Evolutionary conservation across 192 early-diverging fungal genomes (phyloP).

Genomic region (Backusella liffmaniae): DNA sequence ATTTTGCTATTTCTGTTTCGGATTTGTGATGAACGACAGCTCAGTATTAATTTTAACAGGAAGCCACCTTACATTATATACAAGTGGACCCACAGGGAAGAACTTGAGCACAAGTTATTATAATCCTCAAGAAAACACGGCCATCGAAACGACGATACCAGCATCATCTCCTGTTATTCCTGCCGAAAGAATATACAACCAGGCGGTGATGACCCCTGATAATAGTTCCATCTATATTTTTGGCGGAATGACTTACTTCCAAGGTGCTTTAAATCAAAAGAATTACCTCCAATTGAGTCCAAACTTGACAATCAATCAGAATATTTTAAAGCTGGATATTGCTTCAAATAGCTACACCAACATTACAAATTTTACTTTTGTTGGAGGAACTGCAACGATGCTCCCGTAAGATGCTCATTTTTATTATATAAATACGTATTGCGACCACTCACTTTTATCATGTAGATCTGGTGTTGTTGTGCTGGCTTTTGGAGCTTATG

Average conservation of each 20-base stretch:
- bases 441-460: not conserved
- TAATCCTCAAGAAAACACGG: not conserved
- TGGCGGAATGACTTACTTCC: not conserved
- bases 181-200: not conserved
- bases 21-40: not conserved
- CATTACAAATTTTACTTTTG: slow-evolving; percentile 1
- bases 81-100: not conserved
- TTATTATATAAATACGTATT: not conserved
- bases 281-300: not conserved
- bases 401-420: not conserved
- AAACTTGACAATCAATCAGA: not conserved
- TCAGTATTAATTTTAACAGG: not conserved
- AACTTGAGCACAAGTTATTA: not conserved
- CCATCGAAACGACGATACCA: not conserved
- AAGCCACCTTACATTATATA: not conserved
- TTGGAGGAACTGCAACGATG: not conserved
- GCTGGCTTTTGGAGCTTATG: slow-evolving; percentile 1
- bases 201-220: not conserved
- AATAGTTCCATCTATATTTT: not conserved
- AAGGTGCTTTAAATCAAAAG: not conserved
- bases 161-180: not conserved
- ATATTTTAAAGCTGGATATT: not conserved
- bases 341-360: not conserved
- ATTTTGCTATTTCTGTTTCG: not conserved
- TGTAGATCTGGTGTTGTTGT: not conserved